Conservation (phyloP, 2,329 filamentous ascomycete genomes). For the Pestalotiopsis sp. region DNA sequence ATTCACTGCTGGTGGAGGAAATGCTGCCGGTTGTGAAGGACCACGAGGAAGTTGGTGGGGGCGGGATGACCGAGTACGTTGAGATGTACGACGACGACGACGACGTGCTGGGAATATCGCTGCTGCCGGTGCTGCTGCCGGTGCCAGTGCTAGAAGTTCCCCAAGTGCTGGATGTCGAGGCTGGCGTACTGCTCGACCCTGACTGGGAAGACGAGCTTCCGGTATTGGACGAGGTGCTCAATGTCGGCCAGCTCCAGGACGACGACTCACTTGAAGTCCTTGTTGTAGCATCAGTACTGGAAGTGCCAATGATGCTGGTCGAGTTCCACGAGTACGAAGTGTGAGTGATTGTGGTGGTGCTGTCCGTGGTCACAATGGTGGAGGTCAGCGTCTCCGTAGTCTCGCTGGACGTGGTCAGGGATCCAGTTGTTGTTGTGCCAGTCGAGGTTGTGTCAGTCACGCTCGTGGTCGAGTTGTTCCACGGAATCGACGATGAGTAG, state of each 20-base stretch:
- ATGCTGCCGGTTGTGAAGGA: neutral
- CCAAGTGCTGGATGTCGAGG: neutral
- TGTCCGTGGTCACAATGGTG: neutral
- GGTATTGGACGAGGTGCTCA: neutral
- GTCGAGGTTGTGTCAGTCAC: neutral
- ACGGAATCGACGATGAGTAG: neutral
- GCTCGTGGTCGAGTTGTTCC: neutral
- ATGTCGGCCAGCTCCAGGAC: neutral
- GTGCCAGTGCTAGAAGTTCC: neutral
- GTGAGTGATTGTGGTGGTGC: neutral
- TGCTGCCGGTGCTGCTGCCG: neutral
- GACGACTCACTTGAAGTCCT: neutral
- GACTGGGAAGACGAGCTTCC: neutral
- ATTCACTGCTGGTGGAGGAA: neutral
- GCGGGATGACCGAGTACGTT: slow-evolving; percentile 1
- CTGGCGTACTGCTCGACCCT: neutral
- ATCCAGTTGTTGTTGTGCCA: neutral
- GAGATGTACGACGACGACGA: slow-evolving; percentile 11
- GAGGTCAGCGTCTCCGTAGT: neutral
- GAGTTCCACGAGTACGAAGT: slow-evolving; percentile 8
- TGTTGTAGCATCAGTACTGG: neutral
- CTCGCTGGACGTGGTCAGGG: neutral
- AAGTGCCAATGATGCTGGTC: slow-evolving; percentile 5
- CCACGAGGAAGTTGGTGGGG: neutral
- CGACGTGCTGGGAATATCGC: slow-evolving; percentile 7